Conservation (phyloP, 2,329 filamentous ascomycete genomes). For the Dothistroma pini region DNA sequence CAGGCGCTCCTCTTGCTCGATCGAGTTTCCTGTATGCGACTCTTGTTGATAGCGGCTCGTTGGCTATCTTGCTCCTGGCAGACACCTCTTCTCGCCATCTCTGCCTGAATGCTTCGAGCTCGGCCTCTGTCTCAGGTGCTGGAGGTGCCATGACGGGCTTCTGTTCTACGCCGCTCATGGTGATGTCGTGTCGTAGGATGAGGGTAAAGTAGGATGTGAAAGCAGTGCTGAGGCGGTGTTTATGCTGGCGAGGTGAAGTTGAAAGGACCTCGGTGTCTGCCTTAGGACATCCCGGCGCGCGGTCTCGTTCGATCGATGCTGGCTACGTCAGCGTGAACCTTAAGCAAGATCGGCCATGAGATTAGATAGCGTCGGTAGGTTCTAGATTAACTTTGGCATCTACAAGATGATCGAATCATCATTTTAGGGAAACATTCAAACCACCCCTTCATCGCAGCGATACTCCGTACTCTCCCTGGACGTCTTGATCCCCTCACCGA, state of each 20-base stretch:
- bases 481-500: background rate
- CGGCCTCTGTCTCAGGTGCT: constrained; percentile 47
- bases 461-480: background rate
- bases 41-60: constrained; percentile 3
- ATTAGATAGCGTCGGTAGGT: background rate
- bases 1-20: constrained; percentile 9
- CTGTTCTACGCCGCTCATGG: constrained; percentile 13
- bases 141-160: constrained; percentile 7
- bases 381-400: background rate
- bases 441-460: background rate
- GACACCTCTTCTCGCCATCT: constrained; percentile 82
- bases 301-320: too few relatives aligned
- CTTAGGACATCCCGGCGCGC: background rate
- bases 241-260: background rate
- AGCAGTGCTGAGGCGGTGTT: background rate
- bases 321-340: background rate
- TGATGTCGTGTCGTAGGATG: background rate
- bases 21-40: constrained; percentile 7
- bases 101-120: constrained; percentile 80
- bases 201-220: background rate
- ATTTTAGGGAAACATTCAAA: background rate
- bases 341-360: background rate
- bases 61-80: constrained; percentile 42
- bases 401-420: constrained; percentile 10
- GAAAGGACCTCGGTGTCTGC: background rate